A percentile compares a stretch with the other conserved stretches of the same genome.
These are phyloP conservation scores for Daldinia eschscholtzii DNA, from an alignment of 2,329 filamentous ascomycete genomes.

Conservation along the genomic window DNA sequence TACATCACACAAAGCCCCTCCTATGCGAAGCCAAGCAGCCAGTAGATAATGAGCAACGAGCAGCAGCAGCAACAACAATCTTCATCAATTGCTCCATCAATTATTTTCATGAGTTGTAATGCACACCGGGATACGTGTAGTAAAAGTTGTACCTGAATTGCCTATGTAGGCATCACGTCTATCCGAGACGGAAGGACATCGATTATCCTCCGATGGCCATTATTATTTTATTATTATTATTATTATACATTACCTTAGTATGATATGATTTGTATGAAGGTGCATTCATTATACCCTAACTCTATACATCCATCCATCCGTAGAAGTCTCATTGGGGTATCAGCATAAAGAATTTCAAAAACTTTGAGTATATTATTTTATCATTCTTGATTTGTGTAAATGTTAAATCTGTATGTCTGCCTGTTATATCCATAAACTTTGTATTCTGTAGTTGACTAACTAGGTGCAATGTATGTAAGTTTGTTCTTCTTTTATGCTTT, in stretches of 20 bases:
- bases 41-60: neutral
- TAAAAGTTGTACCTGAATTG: neutral
- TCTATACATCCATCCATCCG: too few relatives aligned
- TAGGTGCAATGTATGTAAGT: neutral
- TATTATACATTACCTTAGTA: neutral
- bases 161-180: neutral
- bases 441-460: neutral
- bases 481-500: neutral
- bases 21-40: neutral
- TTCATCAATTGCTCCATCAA: constrained; percentile 1
- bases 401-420: neutral
- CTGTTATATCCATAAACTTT: neutral
- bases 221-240: neutral
- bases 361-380: constrained; percentile 2
- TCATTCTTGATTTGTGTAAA: neutral
- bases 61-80: neutral
- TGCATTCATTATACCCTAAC: neutral
- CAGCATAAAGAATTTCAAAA: neutral
- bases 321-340: neutral
- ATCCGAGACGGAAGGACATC: neutral
- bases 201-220: neutral
- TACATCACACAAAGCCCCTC: constrained; percentile 5
- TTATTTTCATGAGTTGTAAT: constrained; percentile 1
- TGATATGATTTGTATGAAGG: neutral
- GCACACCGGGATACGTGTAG: neutral